Conservation (phyloP, 176 grass and related monocot species). For the Calamus simplicifolius region DNA sequence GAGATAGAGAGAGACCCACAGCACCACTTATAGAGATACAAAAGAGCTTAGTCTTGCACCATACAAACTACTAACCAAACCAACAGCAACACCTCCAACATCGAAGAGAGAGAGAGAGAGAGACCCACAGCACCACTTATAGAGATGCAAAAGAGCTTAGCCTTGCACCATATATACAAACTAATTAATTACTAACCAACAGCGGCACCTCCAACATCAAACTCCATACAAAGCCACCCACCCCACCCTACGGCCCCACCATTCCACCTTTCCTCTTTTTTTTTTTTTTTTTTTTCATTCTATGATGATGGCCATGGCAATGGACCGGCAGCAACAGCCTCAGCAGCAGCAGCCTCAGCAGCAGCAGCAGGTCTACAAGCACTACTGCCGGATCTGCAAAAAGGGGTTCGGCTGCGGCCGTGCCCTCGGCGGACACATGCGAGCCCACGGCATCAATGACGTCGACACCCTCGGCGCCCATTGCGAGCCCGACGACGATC, state of each 20-base stretch:
- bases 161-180: constrained; percentile 10
- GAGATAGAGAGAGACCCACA: background rate
- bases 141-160: constrained; percentile 2
- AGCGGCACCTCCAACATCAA: background rate
- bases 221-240: constrained; percentile 1
- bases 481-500: constrained; percentile 10
- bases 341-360: constrained; percentile 14
- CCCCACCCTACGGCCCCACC: background rate
- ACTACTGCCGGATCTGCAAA: constrained; percentile 79
- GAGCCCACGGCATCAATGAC: constrained; percentile 53
- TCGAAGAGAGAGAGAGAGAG: background rate
- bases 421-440: constrained; percentile 90
- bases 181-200: constrained; percentile 13
- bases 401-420: constrained; percentile 77
- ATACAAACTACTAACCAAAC: constrained; percentile 14
- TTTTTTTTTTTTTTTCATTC: background rate
- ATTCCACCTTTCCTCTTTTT: background rate
- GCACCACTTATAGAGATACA: too few species aligned
- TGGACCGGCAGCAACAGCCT: constrained; percentile 34
- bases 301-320: constrained; percentile 33
- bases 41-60: constrained; percentile 11
- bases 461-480: constrained; percentile 7
- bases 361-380: constrained; percentile 37
- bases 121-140: background rate
- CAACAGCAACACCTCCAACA: background rate